Conservation (phyloP, 2,329 filamentous ascomycete species). For the Clonostachys sp. region DNA sequence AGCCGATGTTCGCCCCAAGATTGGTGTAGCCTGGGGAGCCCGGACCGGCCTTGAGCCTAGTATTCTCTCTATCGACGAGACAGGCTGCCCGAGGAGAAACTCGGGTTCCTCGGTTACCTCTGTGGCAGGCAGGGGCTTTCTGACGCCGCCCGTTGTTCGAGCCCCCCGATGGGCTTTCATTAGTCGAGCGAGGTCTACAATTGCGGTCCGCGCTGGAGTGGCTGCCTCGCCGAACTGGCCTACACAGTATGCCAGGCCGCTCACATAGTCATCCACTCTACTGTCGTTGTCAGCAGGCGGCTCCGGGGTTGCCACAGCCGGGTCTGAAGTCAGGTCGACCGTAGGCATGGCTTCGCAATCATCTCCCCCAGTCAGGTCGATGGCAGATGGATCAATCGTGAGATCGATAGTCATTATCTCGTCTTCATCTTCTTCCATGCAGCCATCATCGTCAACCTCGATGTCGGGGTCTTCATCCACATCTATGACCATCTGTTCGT, state of each 20-base stretch:
- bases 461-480: neutral
- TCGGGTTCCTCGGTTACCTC: constrained; percentile 5
- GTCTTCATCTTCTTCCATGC: neutral
- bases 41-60: neutral
- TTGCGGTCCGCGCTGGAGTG: constrained; percentile 14
- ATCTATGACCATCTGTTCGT: neutral
- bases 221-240: constrained; percentile 20
- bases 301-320: too few relatives aligned
- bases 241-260: constrained; percentile 23
- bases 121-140: constrained; percentile 22
- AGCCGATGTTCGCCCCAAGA: too few relatives aligned
- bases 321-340: too few relatives aligned
- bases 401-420: neutral
- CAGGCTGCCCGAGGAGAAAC: neutral
- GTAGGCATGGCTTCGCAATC: too few relatives aligned
- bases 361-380: neutral
- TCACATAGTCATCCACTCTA: constrained; percentile 5
- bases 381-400: too few relatives aligned
- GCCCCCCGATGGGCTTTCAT: neutral
- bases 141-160: constrained; percentile 4
- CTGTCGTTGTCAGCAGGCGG: neutral
- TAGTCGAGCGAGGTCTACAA: constrained; percentile 14
- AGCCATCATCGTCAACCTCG: neutral
- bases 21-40: too few relatives aligned
- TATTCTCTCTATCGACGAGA: neutral